A percentile compares a stretch with the other conserved stretches of the same genome.
These are phyloP conservation scores for Saccharomycopsis malanga DNA, from an alignment of 805 yeast species.

Conservation along the genomic window DNA sequence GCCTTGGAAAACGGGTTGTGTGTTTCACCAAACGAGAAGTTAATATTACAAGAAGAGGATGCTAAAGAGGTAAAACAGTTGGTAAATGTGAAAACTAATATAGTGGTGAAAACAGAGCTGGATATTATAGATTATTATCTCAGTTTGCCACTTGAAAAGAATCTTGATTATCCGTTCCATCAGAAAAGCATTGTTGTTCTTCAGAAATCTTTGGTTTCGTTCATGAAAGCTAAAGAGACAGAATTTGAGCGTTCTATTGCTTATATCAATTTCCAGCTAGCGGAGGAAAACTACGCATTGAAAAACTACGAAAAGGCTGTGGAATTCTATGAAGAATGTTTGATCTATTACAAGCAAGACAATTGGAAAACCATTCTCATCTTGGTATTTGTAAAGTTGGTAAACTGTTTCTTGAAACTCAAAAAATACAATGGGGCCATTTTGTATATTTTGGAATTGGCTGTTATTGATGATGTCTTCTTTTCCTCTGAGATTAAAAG, in stretches of 20 bases:
- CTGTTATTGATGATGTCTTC: constrained; percentile 24
- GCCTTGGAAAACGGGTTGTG: constrained; percentile 18
- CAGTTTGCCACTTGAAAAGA: constrained; percentile 26
- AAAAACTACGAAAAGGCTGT: constrained; percentile 36
- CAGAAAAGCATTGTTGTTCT: constrained; percentile 19
- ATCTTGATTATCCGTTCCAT: constrained; percentile 19
- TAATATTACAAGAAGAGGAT: constrained; percentile 5
- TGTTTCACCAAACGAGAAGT: not conserved
- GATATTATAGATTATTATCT: constrained; percentile 26
- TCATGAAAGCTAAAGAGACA: constrained; percentile 17
- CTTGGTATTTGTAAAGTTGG: constrained; percentile 31
- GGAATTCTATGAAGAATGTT: constrained; percentile 35
- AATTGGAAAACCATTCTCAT: constrained; percentile 35
- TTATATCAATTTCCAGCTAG: constrained; percentile 44
- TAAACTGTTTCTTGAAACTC: constrained; percentile 33
- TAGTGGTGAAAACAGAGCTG: not conserved
- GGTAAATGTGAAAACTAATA: not conserved
- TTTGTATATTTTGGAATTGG: constrained; percentile 30
- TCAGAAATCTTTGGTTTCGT: constrained; percentile 19
- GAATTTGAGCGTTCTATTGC: constrained; percentile 35
- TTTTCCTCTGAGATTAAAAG: not conserved
- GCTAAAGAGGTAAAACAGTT: not conserved
- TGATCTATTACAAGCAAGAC: constrained; percentile 34
- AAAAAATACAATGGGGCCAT: constrained; percentile 30
- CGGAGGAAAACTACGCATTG: constrained; percentile 35